Percentiles rank a stretch among this genome's conserved stretches.
These are phyloP conservation scores for Solanum ossicruentum DNA, from an alignment of 257 asterid genomes.

Conservation along the genomic window DNA sequence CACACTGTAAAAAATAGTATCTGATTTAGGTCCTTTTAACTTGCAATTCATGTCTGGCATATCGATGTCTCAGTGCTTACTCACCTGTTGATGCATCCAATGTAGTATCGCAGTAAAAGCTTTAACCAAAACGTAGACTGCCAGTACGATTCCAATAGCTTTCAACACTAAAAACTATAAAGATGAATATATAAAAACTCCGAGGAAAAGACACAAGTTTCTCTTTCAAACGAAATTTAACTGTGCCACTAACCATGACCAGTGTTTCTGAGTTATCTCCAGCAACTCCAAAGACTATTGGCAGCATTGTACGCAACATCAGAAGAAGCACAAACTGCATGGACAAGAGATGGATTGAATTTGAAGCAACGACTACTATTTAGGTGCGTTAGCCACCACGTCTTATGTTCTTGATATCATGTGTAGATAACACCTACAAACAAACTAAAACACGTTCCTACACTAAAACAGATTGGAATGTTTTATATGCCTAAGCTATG, in stretches of 20 bases:
- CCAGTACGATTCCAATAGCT: not conserved
- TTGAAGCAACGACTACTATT: not conserved
- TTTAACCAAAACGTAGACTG: not conserved
- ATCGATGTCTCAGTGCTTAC: not conserved
- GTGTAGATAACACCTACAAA: not conserved
- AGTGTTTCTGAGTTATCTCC: constrained; percentile 37
- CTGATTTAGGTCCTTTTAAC: not conserved
- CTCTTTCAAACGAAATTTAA: not conserved
- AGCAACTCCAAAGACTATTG: constrained; percentile 32
- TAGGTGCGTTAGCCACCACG: not conserved
- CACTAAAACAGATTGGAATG: not conserved
- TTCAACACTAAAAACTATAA: not conserved
- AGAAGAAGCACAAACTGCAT: constrained; percentile 56
- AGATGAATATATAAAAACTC: not conserved
- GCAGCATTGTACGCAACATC: constrained; percentile 50
- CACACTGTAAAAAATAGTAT: not conserved
- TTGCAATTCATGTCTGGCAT: not conserved
- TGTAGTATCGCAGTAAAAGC: not conserved
- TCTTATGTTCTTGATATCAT: not conserved
- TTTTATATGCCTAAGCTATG: not conserved
- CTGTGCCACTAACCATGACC: constrained; percentile 25
- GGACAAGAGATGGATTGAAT: not conserved
- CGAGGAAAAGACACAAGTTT: not conserved
- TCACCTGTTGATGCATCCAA: not conserved
- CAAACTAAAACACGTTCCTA: not conserved